Evolutionary conservation across 1,139 yeast genomes (phyloP).

Genomic region (Blastobotrys aristatus): DNA sequence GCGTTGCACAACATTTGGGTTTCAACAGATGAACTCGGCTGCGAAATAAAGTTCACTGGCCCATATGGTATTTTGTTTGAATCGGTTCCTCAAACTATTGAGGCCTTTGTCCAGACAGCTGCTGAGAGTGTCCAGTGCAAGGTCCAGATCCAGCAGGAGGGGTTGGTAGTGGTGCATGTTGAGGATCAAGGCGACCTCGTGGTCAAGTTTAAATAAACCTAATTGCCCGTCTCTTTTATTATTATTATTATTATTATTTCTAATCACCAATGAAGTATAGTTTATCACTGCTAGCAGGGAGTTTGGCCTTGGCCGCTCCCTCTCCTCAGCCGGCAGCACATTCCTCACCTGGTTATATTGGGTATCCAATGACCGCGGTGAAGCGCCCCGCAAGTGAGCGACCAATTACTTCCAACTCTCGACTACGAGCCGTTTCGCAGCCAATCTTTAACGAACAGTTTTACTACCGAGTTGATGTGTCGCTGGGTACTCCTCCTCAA

Average conservation of each 20-base stretch:
- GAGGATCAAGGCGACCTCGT: background rate
- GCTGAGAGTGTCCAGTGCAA: no score
- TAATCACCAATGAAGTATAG: constrained; percentile 1
- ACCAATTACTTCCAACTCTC: background rate
- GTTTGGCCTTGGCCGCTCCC: background rate
- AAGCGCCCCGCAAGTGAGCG: background rate
- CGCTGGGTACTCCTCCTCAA: constrained; percentile 24
- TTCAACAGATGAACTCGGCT: background rate
- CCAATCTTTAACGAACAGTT: constrained; percentile 26
- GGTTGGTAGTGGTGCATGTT: constrained; percentile 1
- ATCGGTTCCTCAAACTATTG: background rate
- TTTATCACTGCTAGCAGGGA: background rate
- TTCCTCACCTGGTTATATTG: constrained; percentile 1
- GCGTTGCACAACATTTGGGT: background rate
- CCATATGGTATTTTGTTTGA: background rate
- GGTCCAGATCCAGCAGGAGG: background rate
- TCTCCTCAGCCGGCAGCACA: background rate
- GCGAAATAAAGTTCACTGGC: background rate
- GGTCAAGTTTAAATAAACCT: background rate
- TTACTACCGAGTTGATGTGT: constrained; percentile 28
- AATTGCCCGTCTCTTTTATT: background rate
- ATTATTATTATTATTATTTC: no score
- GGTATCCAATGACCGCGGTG: constrained; percentile 5
- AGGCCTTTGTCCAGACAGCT: background rate
- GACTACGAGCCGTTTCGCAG: constrained; percentile 10